A percentile compares a stretch with the other conserved stretches of the same genome.
Conservation (phyloP, 2,329 filamentous ascomycete species). For the Aspergillus viridinutans region DNA sequence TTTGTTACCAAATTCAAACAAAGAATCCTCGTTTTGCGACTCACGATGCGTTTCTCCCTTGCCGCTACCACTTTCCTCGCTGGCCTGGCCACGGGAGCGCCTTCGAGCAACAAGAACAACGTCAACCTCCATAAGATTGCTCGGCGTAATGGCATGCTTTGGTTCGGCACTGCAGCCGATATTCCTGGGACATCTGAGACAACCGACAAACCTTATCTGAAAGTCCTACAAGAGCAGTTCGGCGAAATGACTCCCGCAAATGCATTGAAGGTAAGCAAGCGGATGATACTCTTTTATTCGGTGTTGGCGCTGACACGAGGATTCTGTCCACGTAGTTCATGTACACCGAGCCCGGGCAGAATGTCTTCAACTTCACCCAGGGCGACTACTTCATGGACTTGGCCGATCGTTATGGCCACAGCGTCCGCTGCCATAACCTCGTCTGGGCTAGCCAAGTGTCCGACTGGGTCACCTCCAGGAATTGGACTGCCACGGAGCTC, state of each 20-base stretch:
- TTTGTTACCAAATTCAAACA: no score
- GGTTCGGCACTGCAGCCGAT: conserved; percentile 56
- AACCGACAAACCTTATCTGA: conserved; percentile 50
- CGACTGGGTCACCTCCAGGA: conserved; percentile 43
- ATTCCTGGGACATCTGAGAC: conserved; percentile 41
- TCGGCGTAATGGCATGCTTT: conserved; percentile 49
- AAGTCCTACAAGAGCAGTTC: conserved; percentile 54
- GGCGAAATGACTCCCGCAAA: conserved; percentile 62
- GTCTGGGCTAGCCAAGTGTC: conserved; percentile 43
- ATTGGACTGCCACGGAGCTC: conserved; percentile 56
- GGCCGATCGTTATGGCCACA: conserved; percentile 29
- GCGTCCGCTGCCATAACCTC: conserved; percentile 60
- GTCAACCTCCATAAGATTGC: conserved; percentile 49
- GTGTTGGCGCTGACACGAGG: background rate
- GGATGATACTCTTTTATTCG: background rate
- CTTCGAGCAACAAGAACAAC: background rate
- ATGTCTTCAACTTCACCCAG: conserved; percentile 53
- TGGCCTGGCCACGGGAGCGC: background rate
- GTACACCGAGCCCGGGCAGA: conserved; percentile 52
- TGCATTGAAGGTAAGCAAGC: conserved; percentile 43
- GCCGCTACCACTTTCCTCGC: background rate
- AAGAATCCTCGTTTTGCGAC: background rate
- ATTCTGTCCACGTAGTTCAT: conserved; percentile 49
- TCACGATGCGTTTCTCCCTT: background rate
- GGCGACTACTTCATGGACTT: conserved; percentile 47